phyloP scores from a whole-genome alignment of 2,329 filamentous ascomycete species.

The Curvularia lunata region DNA sequence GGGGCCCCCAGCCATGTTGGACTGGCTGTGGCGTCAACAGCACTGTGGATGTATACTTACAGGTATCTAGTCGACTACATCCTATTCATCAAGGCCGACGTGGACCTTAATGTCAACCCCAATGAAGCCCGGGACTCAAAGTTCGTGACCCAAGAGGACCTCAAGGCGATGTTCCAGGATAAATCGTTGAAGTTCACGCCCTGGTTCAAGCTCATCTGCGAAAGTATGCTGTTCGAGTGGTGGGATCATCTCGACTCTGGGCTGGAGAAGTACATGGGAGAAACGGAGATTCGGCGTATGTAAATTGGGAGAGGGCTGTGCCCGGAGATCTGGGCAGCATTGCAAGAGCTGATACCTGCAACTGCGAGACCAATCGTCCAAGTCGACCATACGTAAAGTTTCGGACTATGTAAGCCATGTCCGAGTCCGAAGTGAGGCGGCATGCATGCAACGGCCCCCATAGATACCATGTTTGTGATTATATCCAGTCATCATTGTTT shows the following conservation, averaged over 20 bases:
- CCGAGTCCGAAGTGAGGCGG: conserved; percentile 31
- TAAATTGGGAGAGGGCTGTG: conserved; percentile 23
- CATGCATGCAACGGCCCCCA: conserved; percentile 28
- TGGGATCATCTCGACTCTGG: conserved; percentile 84
- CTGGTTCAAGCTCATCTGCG: conserved; percentile 99
- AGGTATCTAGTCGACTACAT: conserved; percentile 84
- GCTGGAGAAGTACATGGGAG: conserved; percentile 83
- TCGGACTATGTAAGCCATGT: conserved; percentile 23
- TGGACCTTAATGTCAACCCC: conserved; percentile 78
- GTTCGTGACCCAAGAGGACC: conserved; percentile 81
- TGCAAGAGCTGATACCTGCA: not conserved
- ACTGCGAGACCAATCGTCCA: conserved; percentile 1
- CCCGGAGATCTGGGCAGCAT: not conserved
- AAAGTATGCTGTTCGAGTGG: conserved; percentile 98
- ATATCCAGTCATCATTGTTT: conserved; percentile 32
- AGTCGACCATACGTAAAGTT: not conserved
- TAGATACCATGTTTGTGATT: conserved; percentile 38
- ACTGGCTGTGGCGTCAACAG: not conserved
- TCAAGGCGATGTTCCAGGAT: conserved; percentile 86
- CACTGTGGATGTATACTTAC: conserved; percentile 28
- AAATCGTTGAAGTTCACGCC: conserved; percentile 86
- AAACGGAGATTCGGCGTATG: conserved; percentile 90
- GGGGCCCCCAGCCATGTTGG: not conserved
- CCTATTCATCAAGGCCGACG: conserved; percentile 88
- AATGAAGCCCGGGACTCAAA: conserved; percentile 88